A percentile compares a stretch with the other conserved stretches of the same genome.
These are phyloP conservation scores for Penicillium maclennaniae DNA, from an alignment of 495 filamentous ascomycete species.

Conservation along the genomic window DNA sequence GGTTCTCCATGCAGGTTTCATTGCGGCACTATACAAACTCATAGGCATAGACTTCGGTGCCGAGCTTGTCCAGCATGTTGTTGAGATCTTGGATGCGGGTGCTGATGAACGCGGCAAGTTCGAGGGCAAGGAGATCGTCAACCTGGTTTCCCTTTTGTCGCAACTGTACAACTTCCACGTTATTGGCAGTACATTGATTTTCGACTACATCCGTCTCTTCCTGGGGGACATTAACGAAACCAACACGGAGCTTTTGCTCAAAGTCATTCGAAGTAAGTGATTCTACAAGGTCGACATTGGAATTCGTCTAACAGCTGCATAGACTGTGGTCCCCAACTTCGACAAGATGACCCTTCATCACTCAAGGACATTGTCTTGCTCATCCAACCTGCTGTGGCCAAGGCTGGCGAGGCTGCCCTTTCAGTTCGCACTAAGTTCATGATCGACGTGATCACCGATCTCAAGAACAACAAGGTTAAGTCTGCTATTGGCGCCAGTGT, in stretches of 20 bases:
- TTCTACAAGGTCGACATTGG: background rate
- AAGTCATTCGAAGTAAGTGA: constrained; percentile 66
- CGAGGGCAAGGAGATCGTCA: constrained; percentile 65
- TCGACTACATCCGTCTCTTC: constrained; percentile 82
- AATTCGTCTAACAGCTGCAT: constrained; percentile 5
- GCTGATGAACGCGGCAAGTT: constrained; percentile 37
- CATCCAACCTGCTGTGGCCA: constrained; percentile 66
- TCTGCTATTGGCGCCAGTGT: constrained; percentile 60
- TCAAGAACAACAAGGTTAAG: constrained; percentile 92
- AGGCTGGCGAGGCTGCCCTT: constrained; percentile 62
- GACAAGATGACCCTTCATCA: constrained; percentile 86
- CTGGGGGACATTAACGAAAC: constrained; percentile 71
- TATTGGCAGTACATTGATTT: constrained; percentile 74
- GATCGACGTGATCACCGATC: constrained; percentile 91
- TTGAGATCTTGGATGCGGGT: constrained; percentile 59
- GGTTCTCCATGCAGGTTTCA: constrained; percentile 85
- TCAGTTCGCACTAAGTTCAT: constrained; percentile 94
- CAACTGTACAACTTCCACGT: constrained; percentile 90
- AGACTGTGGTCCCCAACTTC: constrained; percentile 73
- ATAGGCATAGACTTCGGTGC: constrained; percentile 86
- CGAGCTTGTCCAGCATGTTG: constrained; percentile 70
- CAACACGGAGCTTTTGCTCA: constrained; percentile 88
- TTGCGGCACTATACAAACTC: constrained; percentile 80
- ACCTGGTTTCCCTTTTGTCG: constrained; percentile 79
- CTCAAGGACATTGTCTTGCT: constrained; percentile 84